A percentile compares a stretch with the other conserved stretches of the same genome.
Conservation (phyloP, 2,329 filamentous ascomycete species). For the Bipolaris cookei region DNA sequence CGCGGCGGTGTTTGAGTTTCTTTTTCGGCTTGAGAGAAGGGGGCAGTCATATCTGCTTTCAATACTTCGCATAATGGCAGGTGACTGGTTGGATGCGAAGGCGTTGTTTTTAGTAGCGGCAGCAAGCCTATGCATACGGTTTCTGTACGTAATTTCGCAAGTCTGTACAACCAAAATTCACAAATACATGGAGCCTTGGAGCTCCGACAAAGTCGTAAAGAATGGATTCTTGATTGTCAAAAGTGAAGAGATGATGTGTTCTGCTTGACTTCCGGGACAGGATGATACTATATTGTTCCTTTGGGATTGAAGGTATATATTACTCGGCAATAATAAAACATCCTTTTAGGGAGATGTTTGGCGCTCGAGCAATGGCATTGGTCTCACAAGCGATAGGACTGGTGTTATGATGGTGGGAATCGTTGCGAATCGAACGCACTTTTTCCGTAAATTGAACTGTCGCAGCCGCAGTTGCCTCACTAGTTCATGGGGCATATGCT, state of each 20-base stretch:
- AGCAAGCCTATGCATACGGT: neutral
- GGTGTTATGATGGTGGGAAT: constrained; percentile 67
- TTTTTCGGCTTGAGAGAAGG: neutral
- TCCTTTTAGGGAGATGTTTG: neutral
- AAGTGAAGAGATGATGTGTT: neutral
- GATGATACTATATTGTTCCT: neutral
- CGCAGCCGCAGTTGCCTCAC: too few relatives aligned
- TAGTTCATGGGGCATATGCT: neutral
- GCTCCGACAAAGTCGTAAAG: neutral
- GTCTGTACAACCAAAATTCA: constrained; percentile 30
- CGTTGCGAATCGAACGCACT: too few relatives aligned
- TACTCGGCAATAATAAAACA: neutral
- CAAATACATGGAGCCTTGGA: constrained; percentile 27
- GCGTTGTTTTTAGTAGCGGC: neutral
- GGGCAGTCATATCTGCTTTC: constrained; percentile 6
- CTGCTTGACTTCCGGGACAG: neutral
- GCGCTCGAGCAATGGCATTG: neutral
- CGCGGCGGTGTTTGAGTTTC: constrained; percentile 4
- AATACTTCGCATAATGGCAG: neutral
- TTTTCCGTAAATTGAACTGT: too few relatives aligned
- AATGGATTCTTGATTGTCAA: neutral
- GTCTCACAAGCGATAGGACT: constrained; percentile 55
- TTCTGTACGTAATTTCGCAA: constrained; percentile 31
- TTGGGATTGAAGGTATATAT: neutral
- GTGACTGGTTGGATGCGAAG: neutral